phyloP scores from a whole-genome alignment of 208 protist genomes.

The Tritrichomonas foetus region DNA sequence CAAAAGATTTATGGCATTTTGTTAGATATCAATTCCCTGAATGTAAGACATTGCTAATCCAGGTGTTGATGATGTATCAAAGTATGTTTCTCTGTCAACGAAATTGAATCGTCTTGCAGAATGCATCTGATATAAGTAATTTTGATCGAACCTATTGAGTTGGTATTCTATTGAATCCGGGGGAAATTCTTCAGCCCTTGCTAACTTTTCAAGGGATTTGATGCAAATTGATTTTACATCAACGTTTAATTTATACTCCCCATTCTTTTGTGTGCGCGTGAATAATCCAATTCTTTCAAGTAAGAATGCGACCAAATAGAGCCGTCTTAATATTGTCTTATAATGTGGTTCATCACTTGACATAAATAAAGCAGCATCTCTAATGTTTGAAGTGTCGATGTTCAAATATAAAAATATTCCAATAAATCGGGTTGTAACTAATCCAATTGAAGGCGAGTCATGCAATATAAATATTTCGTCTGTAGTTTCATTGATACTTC shows the following conservation, averaged over 20 bases:
- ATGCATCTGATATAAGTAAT: background rate
- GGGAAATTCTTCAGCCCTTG: background rate
- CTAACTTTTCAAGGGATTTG: background rate
- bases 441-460: background rate
- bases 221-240: background rate
- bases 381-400: background rate
- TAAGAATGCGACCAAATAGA: background rate
- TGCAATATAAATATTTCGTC: background rate
- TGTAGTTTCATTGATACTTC: background rate
- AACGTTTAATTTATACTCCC: background rate
- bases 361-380: background rate
- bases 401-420: background rate
- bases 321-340: background rate
- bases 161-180: background rate
- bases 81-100: too few relatives aligned
- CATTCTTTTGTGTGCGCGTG: background rate
- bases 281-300: background rate
- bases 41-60: too few relatives aligned
- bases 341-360: background rate
- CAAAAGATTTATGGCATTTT: too few relatives aligned
- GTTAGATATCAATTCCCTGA: too few relatives aligned
- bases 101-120: too few relatives aligned
- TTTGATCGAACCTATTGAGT: background rate
- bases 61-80: too few relatives aligned
- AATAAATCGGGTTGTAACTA: background rate